phyloP scores from a whole-genome alignment of 352 stramenopile genomes.

The Pythium rishiriense region DNA sequence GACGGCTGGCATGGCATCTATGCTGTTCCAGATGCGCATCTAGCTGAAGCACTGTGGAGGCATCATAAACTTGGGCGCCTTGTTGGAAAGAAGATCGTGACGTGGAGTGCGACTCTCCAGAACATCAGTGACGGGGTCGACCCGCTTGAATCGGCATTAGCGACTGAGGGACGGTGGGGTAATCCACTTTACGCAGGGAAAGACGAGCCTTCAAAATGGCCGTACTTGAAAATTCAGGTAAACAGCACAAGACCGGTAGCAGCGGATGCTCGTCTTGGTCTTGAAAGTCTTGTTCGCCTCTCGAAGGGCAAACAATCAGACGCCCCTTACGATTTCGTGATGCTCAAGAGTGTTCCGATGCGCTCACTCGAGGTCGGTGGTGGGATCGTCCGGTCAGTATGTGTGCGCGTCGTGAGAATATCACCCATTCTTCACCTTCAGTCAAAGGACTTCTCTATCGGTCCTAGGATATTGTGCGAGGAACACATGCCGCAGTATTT shows the following conservation, averaged over 20 bases:
- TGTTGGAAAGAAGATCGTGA: constrained; percentile 61
- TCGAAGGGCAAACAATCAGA: background rate
- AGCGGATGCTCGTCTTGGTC: constrained; percentile 43
- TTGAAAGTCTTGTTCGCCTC: constrained; percentile 42
- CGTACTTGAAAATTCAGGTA: constrained; percentile 59
- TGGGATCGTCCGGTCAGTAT: constrained; percentile 61
- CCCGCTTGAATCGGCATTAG: constrained; percentile 60
- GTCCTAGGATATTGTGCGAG: constrained; percentile 65
- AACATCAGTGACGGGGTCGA: constrained; percentile 68
- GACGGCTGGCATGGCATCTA: constrained; percentile 79
- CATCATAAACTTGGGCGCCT: constrained; percentile 36
- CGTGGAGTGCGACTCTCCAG: constrained; percentile 66
- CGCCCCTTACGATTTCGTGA: constrained; percentile 32
- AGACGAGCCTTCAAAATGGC: constrained; percentile 51
- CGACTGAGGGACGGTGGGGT: constrained; percentile 35
- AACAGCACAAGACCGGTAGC: constrained; percentile 67
- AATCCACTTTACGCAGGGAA: constrained; percentile 46
- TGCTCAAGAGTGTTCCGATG: constrained; percentile 70
- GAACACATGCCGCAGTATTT: constrained; percentile 57
- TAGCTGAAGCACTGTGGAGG: constrained; percentile 53
- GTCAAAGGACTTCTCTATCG: constrained; percentile 57
- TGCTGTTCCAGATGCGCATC: constrained; percentile 44
- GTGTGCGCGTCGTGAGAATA: constrained; percentile 48
- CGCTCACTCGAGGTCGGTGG: constrained; percentile 59
- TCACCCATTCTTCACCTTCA: constrained; percentile 69